phyloP scores from a whole-genome alignment of 306 rosid species.

The Cucurbita pepo region DNA sequence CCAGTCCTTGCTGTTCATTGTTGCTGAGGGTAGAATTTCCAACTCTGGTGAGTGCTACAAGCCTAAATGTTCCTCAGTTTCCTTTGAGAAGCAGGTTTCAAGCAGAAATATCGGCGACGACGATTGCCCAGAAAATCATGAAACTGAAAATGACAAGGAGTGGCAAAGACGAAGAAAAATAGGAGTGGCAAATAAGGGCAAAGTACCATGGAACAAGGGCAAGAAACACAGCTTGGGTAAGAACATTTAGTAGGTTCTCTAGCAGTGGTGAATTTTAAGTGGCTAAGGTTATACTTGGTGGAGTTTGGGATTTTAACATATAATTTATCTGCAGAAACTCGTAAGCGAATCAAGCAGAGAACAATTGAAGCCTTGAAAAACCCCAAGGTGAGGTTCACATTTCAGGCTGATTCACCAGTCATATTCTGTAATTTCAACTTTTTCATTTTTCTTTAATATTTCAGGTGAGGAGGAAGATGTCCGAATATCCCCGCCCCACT shows the following conservation, averaged over 20 bases:
- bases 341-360: conserved; percentile 52
- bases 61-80: conserved; percentile 10
- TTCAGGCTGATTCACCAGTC: neutral
- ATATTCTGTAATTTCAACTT: neutral
- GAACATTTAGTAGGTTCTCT: neutral
- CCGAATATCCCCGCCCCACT: conserved; percentile 32
- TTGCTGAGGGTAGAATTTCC: conserved; percentile 14
- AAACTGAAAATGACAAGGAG: conserved; percentile 30
- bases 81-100: conserved; percentile 8
- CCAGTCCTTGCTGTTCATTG: conserved; percentile 20
- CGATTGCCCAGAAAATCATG: conserved; percentile 10
- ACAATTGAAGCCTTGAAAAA: conserved; percentile 68
- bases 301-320: conserved; percentile 6
- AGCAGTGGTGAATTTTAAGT: neutral
- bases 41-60: conserved; percentile 5
- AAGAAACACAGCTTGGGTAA: conserved; percentile 66
- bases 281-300: conserved; percentile 1
- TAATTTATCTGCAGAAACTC: conserved; percentile 39
- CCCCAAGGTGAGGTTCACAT: conserved; percentile 78
- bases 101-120: conserved; percentile 6
- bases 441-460: conserved; percentile 11
- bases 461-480: conserved; percentile 74
- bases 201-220: conserved; percentile 93
- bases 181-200: conserved; percentile 79
- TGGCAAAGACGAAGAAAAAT: conserved; percentile 50